phyloP scores from a whole-genome alignment of 768 basidiomycete species.

The Kwoniella heveanensis region DNA sequence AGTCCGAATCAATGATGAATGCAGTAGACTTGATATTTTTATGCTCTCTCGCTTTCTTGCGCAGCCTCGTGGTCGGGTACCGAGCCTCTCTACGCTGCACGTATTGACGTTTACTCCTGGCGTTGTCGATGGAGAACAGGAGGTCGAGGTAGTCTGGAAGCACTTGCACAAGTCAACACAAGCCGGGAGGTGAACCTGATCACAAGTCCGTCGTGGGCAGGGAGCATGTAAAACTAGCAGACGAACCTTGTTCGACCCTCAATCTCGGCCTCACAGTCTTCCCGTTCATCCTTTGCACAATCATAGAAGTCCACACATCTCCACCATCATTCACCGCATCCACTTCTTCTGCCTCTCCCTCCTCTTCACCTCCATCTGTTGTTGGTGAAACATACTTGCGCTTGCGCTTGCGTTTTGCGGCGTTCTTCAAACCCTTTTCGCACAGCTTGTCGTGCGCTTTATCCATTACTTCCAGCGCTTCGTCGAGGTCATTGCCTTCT shows the following conservation, averaged over 20 bases:
- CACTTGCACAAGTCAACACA: no score
- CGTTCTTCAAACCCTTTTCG: slow-evolving; percentile 10
- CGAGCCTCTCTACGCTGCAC: neutral
- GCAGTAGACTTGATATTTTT: slow-evolving; percentile 9
- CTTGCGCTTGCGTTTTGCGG: neutral
- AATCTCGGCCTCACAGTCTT: neutral
- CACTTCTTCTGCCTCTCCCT: slow-evolving; percentile 1
- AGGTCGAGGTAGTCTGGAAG: slow-evolving; percentile 14
- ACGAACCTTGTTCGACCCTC: slow-evolving; percentile 10
- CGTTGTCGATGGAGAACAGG: slow-evolving; percentile 3
- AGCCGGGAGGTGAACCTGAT: no score
- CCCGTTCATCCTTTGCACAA: neutral
- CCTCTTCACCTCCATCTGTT: neutral
- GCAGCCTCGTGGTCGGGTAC: slow-evolving; percentile 15
- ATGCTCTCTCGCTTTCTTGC: slow-evolving; percentile 4
- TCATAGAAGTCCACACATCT: slow-evolving; percentile 7
- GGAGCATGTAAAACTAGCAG: no score
- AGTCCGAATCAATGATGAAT: slow-evolving; percentile 15
- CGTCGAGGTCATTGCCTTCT: slow-evolving; percentile 24
- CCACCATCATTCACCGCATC: slow-evolving; percentile 12
- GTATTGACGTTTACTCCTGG: slow-evolving; percentile 9
- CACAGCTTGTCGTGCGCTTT: slow-evolving; percentile 16
- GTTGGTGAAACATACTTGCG: neutral
- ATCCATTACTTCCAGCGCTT: slow-evolving; percentile 21
- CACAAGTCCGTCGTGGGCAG: no score